phyloP scores from a whole-genome alignment of 1,139 yeast species.

The Casaregolazyma lundiana region DNA sequence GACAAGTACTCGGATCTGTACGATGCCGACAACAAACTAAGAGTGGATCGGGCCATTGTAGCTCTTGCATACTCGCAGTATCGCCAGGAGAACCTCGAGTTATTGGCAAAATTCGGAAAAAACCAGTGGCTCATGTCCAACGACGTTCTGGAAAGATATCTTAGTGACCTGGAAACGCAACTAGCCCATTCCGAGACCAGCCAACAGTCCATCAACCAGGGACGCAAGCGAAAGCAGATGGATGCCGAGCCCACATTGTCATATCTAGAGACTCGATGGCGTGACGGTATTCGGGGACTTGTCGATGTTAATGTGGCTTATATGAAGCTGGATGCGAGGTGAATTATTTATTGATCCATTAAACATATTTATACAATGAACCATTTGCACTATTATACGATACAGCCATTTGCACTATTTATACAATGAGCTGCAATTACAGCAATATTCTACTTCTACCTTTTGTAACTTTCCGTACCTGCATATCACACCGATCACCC shows the following conservation, averaged over 20 bases:
- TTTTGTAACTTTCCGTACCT: too few relatives aligned
- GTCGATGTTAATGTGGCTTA: slow-evolving; percentile 30
- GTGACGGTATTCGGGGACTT: slow-evolving; percentile 22
- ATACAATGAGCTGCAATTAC: too few relatives aligned
- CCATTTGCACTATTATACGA: too few relatives aligned
- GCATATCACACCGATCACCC: background rate
- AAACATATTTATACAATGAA: background rate
- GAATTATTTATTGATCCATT: background rate
- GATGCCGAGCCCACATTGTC: slow-evolving; percentile 24
- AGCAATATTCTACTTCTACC: slow-evolving; percentile 1
- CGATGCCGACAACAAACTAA: slow-evolving; percentile 15
- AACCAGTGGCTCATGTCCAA: slow-evolving; percentile 35
- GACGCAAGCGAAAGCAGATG: slow-evolving; percentile 23
- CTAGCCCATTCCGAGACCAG: slow-evolving; percentile 19
- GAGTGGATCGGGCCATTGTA: slow-evolving; percentile 23
- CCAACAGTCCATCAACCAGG: slow-evolving; percentile 23
- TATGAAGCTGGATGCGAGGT: slow-evolving; percentile 20
- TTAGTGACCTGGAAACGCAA: slow-evolving; percentile 22
- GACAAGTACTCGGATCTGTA: slow-evolving; percentile 23
- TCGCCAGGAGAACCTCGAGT: slow-evolving; percentile 28
- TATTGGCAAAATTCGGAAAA: slow-evolving; percentile 28
- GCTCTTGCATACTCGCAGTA: slow-evolving; percentile 29
- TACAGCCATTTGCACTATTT: too few relatives aligned
- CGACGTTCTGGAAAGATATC: slow-evolving; percentile 27
- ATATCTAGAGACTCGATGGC: slow-evolving; percentile 28